Evolutionary conservation across 257 asterid genomes (phyloP).

Genomic region (Solanum pennellii): DNA sequence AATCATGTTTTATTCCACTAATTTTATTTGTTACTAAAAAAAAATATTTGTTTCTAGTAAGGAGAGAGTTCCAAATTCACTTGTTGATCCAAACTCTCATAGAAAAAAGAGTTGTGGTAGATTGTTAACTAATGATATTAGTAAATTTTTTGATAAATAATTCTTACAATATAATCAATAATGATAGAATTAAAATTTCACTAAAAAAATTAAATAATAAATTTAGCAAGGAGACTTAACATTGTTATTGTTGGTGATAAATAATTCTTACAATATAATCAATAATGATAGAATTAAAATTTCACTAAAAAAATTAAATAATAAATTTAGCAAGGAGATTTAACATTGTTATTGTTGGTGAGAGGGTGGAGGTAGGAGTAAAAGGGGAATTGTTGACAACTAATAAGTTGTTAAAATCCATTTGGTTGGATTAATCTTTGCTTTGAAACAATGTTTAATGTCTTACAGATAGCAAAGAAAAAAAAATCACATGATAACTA

Average conservation of each 20-base stretch:
- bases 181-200: neutral
- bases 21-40: neutral
- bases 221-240: neutral
- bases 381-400: neutral
- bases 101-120: neutral
- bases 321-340: neutral
- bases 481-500: conserved; percentile 24
- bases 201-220: neutral
- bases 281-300: neutral
- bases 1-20: neutral
- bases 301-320: neutral
- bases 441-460: conserved; percentile 34
- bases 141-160: neutral
- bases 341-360: neutral
- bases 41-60: neutral
- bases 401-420: neutral
- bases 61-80: neutral
- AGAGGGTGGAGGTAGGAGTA: neutral
- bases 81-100: too few species aligned
- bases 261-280: neutral
- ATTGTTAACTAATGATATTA: neutral
- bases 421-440: conserved; percentile 33
- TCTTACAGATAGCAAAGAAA: neutral
- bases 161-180: neutral
- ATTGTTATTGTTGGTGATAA: neutral